Evolutionary conservation across 2,329 filamentous ascomycete species (phyloP).

Genomic region (Sphaerulina vaccinii): DNA sequence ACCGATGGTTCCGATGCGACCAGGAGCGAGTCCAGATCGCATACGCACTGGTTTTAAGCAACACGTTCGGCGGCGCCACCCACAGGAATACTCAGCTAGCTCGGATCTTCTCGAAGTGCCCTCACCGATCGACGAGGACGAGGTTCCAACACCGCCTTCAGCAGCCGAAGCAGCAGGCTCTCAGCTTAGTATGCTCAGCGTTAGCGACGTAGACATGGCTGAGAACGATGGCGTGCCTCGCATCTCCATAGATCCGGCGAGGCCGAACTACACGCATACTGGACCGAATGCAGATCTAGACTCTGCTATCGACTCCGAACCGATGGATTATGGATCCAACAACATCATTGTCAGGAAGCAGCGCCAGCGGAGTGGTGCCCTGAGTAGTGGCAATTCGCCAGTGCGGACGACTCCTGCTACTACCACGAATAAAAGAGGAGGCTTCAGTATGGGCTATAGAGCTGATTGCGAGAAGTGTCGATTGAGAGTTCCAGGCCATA

Average conservation of each 20-base stretch:
- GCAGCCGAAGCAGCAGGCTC: slow-evolving; percentile 37
- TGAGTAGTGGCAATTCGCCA: slow-evolving; percentile 34
- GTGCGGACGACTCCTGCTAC: slow-evolving; percentile 18
- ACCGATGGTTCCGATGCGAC: slow-evolving; percentile 28
- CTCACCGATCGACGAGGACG: slow-evolving; percentile 39
- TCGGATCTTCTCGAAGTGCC: slow-evolving; percentile 36
- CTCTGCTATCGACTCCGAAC: slow-evolving; percentile 21
- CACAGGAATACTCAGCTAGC: slow-evolving; percentile 30
- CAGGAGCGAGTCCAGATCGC: slow-evolving; percentile 24
- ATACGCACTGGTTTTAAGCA: slow-evolving; percentile 23
- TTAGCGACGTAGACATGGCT: slow-evolving; percentile 40
- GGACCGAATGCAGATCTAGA: slow-evolving; percentile 13
- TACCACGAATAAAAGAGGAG: slow-evolving; percentile 27
- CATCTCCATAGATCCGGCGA: slow-evolving; percentile 27
- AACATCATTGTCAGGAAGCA: slow-evolving; percentile 36
- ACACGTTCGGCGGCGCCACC: slow-evolving; percentile 35
- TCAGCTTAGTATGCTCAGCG: slow-evolving; percentile 38
- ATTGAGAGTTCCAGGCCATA: slow-evolving; percentile 49
- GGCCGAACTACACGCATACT: slow-evolving; percentile 18
- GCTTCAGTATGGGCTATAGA: slow-evolving; percentile 50
- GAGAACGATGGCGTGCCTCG: slow-evolving; percentile 23
- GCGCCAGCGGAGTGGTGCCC: slow-evolving; percentile 38
- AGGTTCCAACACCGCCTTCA: slow-evolving; percentile 36
- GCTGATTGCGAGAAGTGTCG: slow-evolving; percentile 52
- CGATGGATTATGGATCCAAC: slow-evolving; percentile 27